Evolutionary conservation across 768 basidiomycete genomes (phyloP), one percentile per base, ranked within the genome.

Genomic region (Mycena rebaudengoi): DNA sequence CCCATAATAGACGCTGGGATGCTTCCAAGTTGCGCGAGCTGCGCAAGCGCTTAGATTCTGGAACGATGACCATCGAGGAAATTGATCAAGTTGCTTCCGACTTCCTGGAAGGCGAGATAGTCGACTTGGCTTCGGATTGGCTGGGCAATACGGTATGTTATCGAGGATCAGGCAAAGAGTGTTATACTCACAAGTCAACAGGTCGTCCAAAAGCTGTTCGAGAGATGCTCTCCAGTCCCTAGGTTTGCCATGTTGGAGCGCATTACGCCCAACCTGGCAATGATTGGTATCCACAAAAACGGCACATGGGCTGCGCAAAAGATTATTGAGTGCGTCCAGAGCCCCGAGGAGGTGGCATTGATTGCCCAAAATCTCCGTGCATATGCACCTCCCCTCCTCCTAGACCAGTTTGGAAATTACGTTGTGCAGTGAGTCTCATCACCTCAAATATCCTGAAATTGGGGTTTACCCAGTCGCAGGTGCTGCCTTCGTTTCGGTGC

Each of bases 261-360:
- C 49, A 91, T 99, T 64, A 86, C 89, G 4, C 98, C 98, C 48
- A 92, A 97, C 74, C 82, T 99, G 39, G 97, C 97, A 23, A 94
- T 94, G 88, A 98, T 99, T 67, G 98, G 98, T 26, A 96, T 97
- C 58, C 98, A 99, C 83, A 99, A 99, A 83, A 99, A 99, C 69
- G 98, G 98, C 28, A 99, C 98, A 1, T 99, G 98, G 98, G 97
- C 97, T 3, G 96, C 96, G 4, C 98, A 99, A 78, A 99, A 98
- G 85, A 95, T 98, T 73, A 99, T 99, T 61, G 96, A 98, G 79
- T 97, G 95, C 65, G 93, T 96, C 43, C 87, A 90, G 59, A 90
- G 85, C 30, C 89, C 92, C 18, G 95, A 98, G 56, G 98, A 99
- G 75, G 86, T 96, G 56, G 83, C 83, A 7, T 77, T 97, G 39